A percentile compares a stretch with the other conserved stretches of the same genome.
Conservation (phyloP, 352 stramenopile species). For the Phytopythium ostracodes region DNA sequence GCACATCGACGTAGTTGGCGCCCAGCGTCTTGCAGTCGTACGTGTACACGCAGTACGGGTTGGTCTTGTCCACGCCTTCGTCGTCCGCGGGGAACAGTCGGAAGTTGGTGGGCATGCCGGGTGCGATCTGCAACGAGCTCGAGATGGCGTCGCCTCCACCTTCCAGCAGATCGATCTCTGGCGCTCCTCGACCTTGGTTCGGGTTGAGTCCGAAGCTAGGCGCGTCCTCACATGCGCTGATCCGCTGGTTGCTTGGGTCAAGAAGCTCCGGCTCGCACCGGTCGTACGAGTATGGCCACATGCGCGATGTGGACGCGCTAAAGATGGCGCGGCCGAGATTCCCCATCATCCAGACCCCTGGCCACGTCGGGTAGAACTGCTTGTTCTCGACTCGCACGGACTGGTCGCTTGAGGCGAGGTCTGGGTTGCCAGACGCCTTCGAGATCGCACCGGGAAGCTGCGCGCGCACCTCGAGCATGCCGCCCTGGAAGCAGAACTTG, state of each 20-base stretch:
- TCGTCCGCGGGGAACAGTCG: conserved; percentile 46
- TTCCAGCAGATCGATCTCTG: conserved; percentile 95
- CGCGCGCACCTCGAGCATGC: conserved; percentile 89
- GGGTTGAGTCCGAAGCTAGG: conserved; percentile 90
- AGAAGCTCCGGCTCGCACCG: conserved; percentile 76
- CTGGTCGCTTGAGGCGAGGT: conserved; percentile 39
- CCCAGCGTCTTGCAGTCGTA: conserved; percentile 32
- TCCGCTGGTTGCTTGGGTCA: conserved; percentile 50
- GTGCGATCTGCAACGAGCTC: conserved; percentile 87
- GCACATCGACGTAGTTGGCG: conserved; percentile 39
- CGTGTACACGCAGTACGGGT: conserved; percentile 36
- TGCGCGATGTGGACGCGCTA: conserved; percentile 90
- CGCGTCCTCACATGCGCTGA: conserved; percentile 85
- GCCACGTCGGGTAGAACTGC: conserved; percentile 88
- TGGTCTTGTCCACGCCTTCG: conserved; percentile 15
- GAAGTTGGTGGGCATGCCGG: conserved; percentile 60
- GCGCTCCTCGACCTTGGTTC: conserved; percentile 81
- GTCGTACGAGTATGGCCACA: conserved; percentile 97
- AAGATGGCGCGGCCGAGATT: conserved; percentile 96
- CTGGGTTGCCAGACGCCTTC: conserved; percentile 39
- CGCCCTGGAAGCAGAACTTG: conserved; percentile 95
- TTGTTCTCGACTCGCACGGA: conserved; percentile 45
- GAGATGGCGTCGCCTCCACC: conserved; percentile 71
- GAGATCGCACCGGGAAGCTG: conserved; percentile 77
- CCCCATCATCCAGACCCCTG: conserved; percentile 95